Percentiles rank a stretch among this genome's conserved stretches.
These are phyloP conservation scores for Penicillium sp. DNA, from an alignment of 2,329 filamentous ascomycete genomes.

Conservation along the genomic window DNA sequence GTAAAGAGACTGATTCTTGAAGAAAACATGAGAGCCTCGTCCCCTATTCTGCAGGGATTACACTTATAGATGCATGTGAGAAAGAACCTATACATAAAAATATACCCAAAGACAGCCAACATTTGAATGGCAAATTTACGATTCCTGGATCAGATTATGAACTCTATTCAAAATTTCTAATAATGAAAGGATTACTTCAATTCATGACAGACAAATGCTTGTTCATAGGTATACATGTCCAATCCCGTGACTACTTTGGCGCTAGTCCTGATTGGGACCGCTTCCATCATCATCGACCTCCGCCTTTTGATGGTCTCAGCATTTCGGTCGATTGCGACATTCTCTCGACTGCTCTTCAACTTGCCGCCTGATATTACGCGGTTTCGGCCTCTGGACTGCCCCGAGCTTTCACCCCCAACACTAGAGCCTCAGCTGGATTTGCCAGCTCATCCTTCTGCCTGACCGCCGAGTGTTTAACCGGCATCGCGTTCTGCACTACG, in stretches of 20 bases:
- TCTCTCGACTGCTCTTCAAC: constrained; percentile 6
- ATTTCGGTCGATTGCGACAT: constrained; percentile 7
- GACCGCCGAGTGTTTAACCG: constrained; percentile 19
- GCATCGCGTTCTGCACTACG: constrained; percentile 26
- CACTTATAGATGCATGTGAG: no score
- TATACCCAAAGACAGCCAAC: no score
- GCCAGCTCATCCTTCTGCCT: constrained; percentile 24
- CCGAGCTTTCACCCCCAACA: constrained; percentile 17
- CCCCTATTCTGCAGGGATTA: no score
- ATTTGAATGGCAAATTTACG: no score
- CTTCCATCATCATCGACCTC: constrained; percentile 26
- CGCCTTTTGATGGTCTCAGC: constrained; percentile 4
- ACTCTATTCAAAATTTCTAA: no score
- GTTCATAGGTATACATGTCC: neutral
- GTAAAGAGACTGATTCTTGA: no score
- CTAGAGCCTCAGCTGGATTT: constrained; percentile 17
- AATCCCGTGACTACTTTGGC: constrained; percentile 29
- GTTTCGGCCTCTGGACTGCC: constrained; percentile 16
- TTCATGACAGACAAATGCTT: no score
- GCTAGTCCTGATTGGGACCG: constrained; percentile 26
- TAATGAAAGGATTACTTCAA: no score
- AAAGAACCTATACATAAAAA: no score
- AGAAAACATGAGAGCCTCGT: no score
- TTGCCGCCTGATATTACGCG: neutral
- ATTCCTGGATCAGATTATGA: no score